phyloP scores from a whole-genome alignment of 2,329 filamentous ascomycete genomes.

The Beauveria sp. region DNA sequence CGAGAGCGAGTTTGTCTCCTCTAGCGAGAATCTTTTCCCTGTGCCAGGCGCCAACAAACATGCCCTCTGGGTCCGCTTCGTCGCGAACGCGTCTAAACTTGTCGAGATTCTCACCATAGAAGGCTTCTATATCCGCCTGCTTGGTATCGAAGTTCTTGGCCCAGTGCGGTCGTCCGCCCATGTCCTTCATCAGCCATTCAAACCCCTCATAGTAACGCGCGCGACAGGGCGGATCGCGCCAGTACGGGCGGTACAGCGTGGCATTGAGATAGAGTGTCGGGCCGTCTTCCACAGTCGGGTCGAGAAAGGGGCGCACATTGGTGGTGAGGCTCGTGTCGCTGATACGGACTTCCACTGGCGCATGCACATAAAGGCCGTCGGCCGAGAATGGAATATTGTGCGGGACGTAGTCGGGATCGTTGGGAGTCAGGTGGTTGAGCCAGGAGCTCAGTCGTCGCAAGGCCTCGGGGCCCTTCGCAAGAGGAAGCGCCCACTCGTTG shows the following conservation, averaged over 20 bases:
- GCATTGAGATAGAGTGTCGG: conserved; percentile 86
- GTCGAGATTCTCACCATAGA: conserved; percentile 62
- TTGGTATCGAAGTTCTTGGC: conserved; percentile 77
- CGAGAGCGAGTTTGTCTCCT: conserved; percentile 25
- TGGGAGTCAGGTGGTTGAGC: conserved; percentile 58
- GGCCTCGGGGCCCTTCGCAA: conserved; percentile 79
- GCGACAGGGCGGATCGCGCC: conserved; percentile 66
- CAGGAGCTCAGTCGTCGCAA: conserved; percentile 76
- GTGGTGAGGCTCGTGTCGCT: conserved; percentile 52
- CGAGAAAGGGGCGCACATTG: conserved; percentile 44
- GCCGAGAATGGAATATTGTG: conserved; percentile 73
- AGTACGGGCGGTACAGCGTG: conserved; percentile 78
- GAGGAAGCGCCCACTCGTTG: conserved; percentile 93
- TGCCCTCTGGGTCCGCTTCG: conserved; percentile 67
- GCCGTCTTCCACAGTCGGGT: conserved; percentile 59
- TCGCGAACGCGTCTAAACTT: conserved; percentile 62
- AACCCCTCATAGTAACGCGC: conserved; percentile 81
- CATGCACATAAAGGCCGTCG: conserved; percentile 75
- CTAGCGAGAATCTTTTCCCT: conserved; percentile 52
- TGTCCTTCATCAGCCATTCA: conserved; percentile 81
- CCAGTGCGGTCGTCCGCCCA: conserved; percentile 81
- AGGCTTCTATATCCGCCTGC: conserved; percentile 51
- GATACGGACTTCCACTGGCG: conserved; percentile 87
- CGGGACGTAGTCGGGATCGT: conserved; percentile 55
- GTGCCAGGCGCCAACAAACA: conserved; percentile 92